phyloP scores from a whole-genome alignment of 805 yeast species.

The Candida stauntonica region DNA sequence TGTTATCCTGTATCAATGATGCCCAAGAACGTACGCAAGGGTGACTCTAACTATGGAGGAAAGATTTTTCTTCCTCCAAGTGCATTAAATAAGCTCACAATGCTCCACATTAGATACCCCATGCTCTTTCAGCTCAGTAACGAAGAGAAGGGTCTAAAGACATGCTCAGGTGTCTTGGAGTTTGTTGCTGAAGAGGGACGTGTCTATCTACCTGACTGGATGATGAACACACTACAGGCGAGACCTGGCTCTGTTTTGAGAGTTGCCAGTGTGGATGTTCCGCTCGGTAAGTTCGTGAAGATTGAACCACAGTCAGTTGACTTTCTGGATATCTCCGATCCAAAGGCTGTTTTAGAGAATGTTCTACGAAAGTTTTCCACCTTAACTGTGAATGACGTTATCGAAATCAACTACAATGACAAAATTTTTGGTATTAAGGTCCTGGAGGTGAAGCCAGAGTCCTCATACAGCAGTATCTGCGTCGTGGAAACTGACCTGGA shows the following conservation, averaged over 20 bases:
- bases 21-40: constrained; percentile 63
- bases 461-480: constrained; percentile 65
- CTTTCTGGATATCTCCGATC: constrained; percentile 89
- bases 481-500: constrained; percentile 95
- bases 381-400: constrained; percentile 75
- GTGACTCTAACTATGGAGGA: constrained; percentile 88
- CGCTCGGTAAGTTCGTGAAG: constrained; percentile 84
- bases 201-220: constrained; percentile 94
- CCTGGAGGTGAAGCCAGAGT: constrained; percentile 80
- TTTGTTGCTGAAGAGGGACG: constrained; percentile 97
- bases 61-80: constrained; percentile 93
- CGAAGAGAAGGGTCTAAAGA: constrained; percentile 52
- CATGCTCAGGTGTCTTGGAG: constrained; percentile 94
- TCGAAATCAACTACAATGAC: constrained; percentile 81
- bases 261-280: constrained; percentile 72
- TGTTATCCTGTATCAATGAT: constrained; percentile 90
- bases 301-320: constrained; percentile 94
- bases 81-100: constrained; percentile 81
- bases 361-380: constrained; percentile 88
- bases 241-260: constrained; percentile 80
- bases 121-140: constrained; percentile 84
- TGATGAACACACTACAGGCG: constrained; percentile 72
- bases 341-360: constrained; percentile 93
- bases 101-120: constrained; percentile 91
- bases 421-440: constrained; percentile 75